A percentile compares a stretch with the other conserved stretches of the same genome.
Conservation (phyloP, 352 stramenopile genomes). For the Blastocystis sp. region DNA sequence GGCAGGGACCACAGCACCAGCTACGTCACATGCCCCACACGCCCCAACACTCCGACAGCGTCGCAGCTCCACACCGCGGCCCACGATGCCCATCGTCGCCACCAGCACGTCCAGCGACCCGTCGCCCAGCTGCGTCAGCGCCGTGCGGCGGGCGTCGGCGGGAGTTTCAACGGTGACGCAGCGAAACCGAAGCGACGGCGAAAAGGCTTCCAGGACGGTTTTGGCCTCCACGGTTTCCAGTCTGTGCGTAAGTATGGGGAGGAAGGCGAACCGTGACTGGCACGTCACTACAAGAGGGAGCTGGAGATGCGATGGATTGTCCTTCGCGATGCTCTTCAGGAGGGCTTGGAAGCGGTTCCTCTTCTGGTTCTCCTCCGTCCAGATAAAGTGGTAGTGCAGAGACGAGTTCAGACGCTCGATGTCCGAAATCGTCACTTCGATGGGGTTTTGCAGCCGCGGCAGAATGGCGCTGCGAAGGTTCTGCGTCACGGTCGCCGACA, state of each 20-base stretch:
- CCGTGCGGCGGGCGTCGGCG: not conserved
- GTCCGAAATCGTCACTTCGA: constrained; percentile 21
- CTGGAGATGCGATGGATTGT: not conserved
- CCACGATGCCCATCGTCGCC: constrained; percentile 36
- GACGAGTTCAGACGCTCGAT: constrained; percentile 41
- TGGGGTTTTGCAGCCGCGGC: not conserved
- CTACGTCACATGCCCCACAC: not conserved
- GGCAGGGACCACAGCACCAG: constrained; percentile 52
- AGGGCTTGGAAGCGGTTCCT: constrained; percentile 2
- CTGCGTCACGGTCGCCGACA: constrained; percentile 18
- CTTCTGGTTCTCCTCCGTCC: constrained; percentile 58
- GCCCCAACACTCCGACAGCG: not conserved
- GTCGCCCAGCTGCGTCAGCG: not conserved
- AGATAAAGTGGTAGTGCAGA: constrained; percentile 22
- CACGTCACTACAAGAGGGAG: constrained; percentile 39
- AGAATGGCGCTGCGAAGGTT: constrained; percentile 11
- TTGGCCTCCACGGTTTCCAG: constrained; percentile 31
- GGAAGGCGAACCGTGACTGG: not conserved
- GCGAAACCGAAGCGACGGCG: not conserved
- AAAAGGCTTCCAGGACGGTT: not conserved
- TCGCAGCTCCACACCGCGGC: constrained; percentile 37
- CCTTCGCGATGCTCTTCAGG: constrained; percentile 16
- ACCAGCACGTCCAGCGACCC: constrained; percentile 16
- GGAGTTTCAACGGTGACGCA: constrained; percentile 50
- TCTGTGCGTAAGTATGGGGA: not conserved